Evolutionary conservation across 805 yeast species (phyloP), one percentile per base, ranked within the genome.

Genomic region (Lipomyces orientalis): DNA sequence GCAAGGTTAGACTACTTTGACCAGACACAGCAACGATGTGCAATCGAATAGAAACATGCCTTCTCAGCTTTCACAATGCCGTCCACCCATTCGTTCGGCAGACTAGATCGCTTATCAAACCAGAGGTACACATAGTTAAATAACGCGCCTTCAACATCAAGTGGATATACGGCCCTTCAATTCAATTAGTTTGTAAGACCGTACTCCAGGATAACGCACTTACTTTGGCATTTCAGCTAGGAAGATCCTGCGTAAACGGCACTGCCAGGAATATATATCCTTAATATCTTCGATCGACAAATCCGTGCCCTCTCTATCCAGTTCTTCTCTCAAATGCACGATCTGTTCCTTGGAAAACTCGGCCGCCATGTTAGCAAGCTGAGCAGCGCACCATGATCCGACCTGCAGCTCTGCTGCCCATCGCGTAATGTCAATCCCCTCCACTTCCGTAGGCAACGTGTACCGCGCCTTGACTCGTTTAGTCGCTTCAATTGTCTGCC

Each of bases 11-110:
- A 14, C 4, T 5, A 12, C 16, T 54, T n/a, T 6, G 14, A 37
- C 2, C 12, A 22, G 10, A 22, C 14, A 39, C 14, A 49, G 2
- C 10, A 9, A 31, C 19, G 29, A 34, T 16, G 19, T n/a, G 49
- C 49, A 16, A 43, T 43, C 10, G 22, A 43, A 43, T 14, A 9
- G 10, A 43, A 43, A 16, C 49, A 43, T 43, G 16, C 64, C 62
- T 75, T 74, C 75, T 93, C 97, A 12, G 81, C 82, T 8, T 81
- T 79, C 2, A 91, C 74, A 0, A 93, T 87, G 39, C 84, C 82
- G 16, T 81, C 78, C 4, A 88, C 86, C 73, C 86, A 85, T 4
- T 79, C 76, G 1, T 74, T 66, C 4, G 90, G 80, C 64, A 82
- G 82, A 8, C 75, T 78, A 1, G 84, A 79, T 62, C 89, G 84